These are phyloP conservation scores for Cladophialophora exuberans DNA, from an alignment of 2,329 filamentous ascomycete species.

Conservation along the genomic window DNA sequence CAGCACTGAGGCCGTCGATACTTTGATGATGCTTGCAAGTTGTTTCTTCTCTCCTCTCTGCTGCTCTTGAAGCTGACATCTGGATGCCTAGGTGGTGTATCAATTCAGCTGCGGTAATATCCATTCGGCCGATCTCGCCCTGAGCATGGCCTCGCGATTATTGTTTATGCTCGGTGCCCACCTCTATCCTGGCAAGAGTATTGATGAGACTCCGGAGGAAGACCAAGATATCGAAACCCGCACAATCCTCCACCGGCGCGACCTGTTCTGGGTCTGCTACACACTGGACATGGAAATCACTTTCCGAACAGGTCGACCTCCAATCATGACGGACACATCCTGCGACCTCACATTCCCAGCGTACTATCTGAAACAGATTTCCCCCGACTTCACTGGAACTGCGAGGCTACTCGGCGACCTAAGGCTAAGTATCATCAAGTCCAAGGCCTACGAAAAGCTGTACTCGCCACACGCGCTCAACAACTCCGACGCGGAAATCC, in stretches of 20 bases:
- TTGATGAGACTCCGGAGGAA: constrained; percentile 21
- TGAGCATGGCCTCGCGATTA: constrained; percentile 51
- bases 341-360: constrained; percentile 57
- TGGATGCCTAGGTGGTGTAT: constrained; percentile 42
- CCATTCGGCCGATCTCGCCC: constrained; percentile 50
- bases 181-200: constrained; percentile 26
- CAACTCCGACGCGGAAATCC: constrained; percentile 59
- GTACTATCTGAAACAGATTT: constrained; percentile 42
- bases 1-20: constrained; percentile 50
- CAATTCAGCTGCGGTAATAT: constrained; percentile 53
- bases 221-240: constrained; percentile 8
- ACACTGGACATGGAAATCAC: constrained; percentile 60
- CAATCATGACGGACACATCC: constrained; percentile 54
- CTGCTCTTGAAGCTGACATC: no score
- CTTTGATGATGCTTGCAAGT: constrained; percentile 54
- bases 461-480: constrained; percentile 54
- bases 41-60: background rate
- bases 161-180: constrained; percentile 57
- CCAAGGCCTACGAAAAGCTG: constrained; percentile 51
- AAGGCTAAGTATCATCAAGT: constrained; percentile 56
- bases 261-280: constrained; percentile 61
- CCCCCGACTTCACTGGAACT: constrained; percentile 33
- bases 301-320: constrained; percentile 57
- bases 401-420: constrained; percentile 53
- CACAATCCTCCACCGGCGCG: constrained; percentile 38